phyloP scores from a whole-genome alignment of 495 filamentous ascomycete genomes.

The Niebla homalea region DNA sequence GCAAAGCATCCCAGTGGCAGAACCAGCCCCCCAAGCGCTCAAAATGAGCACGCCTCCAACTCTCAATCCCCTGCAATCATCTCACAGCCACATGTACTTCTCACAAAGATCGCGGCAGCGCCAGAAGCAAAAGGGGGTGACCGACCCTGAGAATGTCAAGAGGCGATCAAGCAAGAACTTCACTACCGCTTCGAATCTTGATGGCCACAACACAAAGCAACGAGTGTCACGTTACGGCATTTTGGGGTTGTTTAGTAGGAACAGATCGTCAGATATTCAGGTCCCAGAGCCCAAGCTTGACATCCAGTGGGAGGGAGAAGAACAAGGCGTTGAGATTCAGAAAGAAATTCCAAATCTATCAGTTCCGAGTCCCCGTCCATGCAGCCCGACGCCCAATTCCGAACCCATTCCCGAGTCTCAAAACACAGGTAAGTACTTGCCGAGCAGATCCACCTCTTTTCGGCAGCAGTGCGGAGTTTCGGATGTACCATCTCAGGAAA shows the following conservation, averaged over 20 bases:
- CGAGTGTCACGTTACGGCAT: conserved; percentile 9
- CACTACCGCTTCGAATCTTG: background rate
- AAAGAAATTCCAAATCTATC: background rate
- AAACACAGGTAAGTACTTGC: background rate
- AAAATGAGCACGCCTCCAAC: background rate
- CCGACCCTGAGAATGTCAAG: background rate
- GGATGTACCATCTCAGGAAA: too few relatives aligned
- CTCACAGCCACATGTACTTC: conserved; percentile 1
- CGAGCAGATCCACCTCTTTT: too few relatives aligned
- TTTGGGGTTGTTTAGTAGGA: conserved; percentile 6
- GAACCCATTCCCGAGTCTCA: conserved; percentile 1
- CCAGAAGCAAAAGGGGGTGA: background rate
- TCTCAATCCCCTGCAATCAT: conserved; percentile 1
- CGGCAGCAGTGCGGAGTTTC: too few relatives aligned
- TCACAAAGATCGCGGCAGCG: background rate
- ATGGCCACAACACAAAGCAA: conserved; percentile 1
- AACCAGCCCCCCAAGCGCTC: too few relatives aligned
- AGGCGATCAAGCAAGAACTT: background rate
- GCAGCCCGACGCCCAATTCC: background rate
- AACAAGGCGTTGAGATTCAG: background rate
- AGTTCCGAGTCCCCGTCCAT: background rate
- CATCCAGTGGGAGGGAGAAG: conserved; percentile 4
- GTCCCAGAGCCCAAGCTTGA: background rate
- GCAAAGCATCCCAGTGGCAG: too few relatives aligned
- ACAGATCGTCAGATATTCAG: conserved; percentile 1